Evolutionary conservation across 495 filamentous ascomycete species (phyloP), one percentile per base, ranked within the genome.

Genomic region (Penicillium antarcticum): DNA sequence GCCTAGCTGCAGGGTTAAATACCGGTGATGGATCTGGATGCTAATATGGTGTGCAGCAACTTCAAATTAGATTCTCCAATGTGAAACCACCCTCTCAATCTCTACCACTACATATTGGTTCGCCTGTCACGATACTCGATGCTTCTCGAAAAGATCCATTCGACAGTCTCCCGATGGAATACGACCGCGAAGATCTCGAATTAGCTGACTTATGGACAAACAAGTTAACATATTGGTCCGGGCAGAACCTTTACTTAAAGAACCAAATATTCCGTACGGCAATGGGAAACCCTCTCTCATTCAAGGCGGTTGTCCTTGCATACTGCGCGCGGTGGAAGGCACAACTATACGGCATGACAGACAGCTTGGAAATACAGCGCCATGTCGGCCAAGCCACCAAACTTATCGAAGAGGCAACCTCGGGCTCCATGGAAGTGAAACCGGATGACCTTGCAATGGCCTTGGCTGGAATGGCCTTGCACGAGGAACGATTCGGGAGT

Each of bases 221-320:
- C 54, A 63, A 66, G 32, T 59, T 75, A 50, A 61, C 63, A 0
- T 77, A 77, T 50, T 77, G 73, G 73, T 77, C 73, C 7, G 73
- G 73, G 0, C 68, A 72, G 42, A 75, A 75, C 45, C 43, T 48
- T 32, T 59, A 69, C 23, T 36, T 75, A 1, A 77, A 77, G 48
- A 57, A 69, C 16, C 63, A 60, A 18, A 62, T 71, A 7, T 75
- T 72, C 42, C 63, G 60, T 21, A 61, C 58, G 7, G 65, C 71
- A 24, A 69, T 70, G 64, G 45, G 48, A 32, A 61, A 75, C 55
- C 71, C 66, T 2, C 51, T 71, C 11, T 45, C 67, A 1, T 77
- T 77, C 47, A 65, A 71, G 36, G 60, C 69, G 17, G 60, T 70
- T 11, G 56, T 77, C 10, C 56, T 77, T 16, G 40, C 60, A 12